These are phyloP conservation scores for Xerocomus amazonicus DNA, from an alignment of 1,284 basidiomycete species.

Conservation along the genomic window DNA sequence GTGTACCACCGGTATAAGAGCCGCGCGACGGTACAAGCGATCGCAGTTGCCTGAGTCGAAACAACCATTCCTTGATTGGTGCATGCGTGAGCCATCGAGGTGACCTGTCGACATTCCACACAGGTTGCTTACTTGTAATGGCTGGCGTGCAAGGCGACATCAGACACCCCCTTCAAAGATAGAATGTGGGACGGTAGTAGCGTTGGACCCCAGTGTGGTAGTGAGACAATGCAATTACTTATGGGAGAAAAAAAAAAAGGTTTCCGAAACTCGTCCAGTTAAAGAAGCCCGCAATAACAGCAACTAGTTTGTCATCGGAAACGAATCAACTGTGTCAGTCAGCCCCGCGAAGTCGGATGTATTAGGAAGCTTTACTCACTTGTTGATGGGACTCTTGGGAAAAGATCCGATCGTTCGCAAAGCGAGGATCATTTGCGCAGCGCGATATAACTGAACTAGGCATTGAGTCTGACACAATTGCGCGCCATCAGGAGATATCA, in stretches of 20 bases:
- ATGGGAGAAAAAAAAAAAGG: neutral
- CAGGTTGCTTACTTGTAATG: neutral
- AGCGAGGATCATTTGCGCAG: too few relatives aligned
- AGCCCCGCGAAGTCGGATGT: neutral
- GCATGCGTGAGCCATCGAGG: neutral
- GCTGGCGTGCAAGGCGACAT: neutral
- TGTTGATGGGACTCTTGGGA: neutral
- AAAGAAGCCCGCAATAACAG: neutral
- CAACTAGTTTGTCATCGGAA: neutral
- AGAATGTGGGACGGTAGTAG: too few relatives aligned
- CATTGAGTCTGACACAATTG: too few relatives aligned
- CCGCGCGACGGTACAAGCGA: conserved; percentile 5
- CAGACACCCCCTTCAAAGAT: neutral
- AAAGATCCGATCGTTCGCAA: too few relatives aligned
- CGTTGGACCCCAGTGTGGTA: neutral
- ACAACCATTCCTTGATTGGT: neutral
- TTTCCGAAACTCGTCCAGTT: neutral
- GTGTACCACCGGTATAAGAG: conserved; percentile 9
- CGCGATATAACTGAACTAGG: too few relatives aligned
- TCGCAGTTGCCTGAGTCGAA: neutral
- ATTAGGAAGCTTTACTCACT: too few relatives aligned
- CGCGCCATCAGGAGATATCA: too few relatives aligned
- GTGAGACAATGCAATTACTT: neutral
- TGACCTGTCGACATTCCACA: neutral
- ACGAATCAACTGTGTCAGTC: neutral